Evolutionary conservation across 2,329 filamentous ascomycete genomes (phyloP).

Genomic region (Xenoacremonium recifei): DNA sequence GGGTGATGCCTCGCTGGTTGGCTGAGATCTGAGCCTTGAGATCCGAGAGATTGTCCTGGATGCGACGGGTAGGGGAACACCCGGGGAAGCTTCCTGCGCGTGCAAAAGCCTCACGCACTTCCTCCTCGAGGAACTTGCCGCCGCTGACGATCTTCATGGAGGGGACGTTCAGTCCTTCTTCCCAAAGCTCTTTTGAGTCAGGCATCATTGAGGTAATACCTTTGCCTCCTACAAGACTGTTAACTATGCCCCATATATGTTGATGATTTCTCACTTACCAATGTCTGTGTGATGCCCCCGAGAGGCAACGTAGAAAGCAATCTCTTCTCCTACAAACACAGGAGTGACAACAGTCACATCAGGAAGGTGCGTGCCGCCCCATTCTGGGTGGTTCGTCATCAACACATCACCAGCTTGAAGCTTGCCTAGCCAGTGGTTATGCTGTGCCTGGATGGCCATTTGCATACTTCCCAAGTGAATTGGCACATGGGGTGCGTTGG

Average conservation of each 20-base stretch:
- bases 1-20: slow-evolving; percentile 38
- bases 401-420: slow-evolving; percentile 39
- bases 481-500: slow-evolving; percentile 33
- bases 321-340: slow-evolving; percentile 30
- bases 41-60: slow-evolving; percentile 43
- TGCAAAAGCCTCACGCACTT: slow-evolving; percentile 29
- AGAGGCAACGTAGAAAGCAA: slow-evolving; percentile 38
- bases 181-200: slow-evolving; percentile 39
- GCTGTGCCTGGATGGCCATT: slow-evolving; percentile 38
- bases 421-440: slow-evolving; percentile 31
- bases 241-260: not conserved
- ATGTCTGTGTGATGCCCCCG: slow-evolving; percentile 37
- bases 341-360: slow-evolving; percentile 42
- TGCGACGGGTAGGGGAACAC: slow-evolving; percentile 34
- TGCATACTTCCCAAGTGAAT: slow-evolving; percentile 43
- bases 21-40: slow-evolving; percentile 43
- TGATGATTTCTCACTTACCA: slow-evolving; percentile 7
- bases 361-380: slow-evolving; percentile 40
- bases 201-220: slow-evolving; percentile 41
- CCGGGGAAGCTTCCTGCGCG: slow-evolving; percentile 34
- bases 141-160: slow-evolving; percentile 37
- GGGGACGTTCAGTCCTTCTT: slow-evolving; percentile 41
- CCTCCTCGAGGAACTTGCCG: slow-evolving; percentile 34
- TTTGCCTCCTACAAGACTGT: slow-evolving; percentile 26
- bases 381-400: slow-evolving; percentile 37